A percentile compares a stretch with the other conserved stretches of the same genome.
These are phyloP conservation scores for Ogataea salicorniae DNA, from an alignment of 805 yeast genomes.

Conservation along the genomic window DNA sequence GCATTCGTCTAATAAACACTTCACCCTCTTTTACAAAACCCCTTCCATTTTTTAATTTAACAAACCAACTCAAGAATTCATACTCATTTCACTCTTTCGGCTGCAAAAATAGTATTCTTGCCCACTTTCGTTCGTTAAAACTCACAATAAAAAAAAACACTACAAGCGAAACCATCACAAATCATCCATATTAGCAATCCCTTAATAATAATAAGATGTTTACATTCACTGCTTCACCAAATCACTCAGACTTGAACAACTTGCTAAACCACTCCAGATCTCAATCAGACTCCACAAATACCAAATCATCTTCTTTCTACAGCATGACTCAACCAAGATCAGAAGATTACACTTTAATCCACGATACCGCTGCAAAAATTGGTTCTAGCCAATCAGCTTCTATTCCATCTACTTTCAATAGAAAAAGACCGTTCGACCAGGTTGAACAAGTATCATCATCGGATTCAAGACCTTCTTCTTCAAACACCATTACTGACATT, in stretches of 20 bases:
- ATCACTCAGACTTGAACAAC: slow-evolving; percentile 7
- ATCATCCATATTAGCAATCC: neutral
- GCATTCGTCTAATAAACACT: no score
- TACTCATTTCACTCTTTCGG: no score
- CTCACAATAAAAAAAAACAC: no score
- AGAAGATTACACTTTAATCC: slow-evolving; percentile 12
- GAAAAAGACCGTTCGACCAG: slow-evolving; percentile 15
- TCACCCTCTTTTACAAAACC: no score
- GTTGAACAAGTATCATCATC: neutral
- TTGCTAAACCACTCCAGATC: slow-evolving; percentile 25
- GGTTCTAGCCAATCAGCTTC: slow-evolving; percentile 1
- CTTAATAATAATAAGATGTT: slow-evolving; percentile 11
- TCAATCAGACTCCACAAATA: slow-evolving; percentile 28
- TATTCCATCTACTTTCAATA: neutral
- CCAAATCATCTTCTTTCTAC: slow-evolving; percentile 21
- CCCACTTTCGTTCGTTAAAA: no score
- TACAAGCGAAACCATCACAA: no score
- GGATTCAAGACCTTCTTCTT: neutral
- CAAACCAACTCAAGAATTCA: no score
- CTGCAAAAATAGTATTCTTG: no score
- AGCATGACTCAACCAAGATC: slow-evolving; percentile 23
- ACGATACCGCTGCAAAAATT: slow-evolving; percentile 1
- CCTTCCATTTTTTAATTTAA: no score
- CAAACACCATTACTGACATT: neutral
- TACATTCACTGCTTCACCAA: slow-evolving; percentile 14